phyloP scores from a whole-genome alignment of 2,329 filamentous ascomycete species.

The Colletotrichum higginsianum region DNA sequence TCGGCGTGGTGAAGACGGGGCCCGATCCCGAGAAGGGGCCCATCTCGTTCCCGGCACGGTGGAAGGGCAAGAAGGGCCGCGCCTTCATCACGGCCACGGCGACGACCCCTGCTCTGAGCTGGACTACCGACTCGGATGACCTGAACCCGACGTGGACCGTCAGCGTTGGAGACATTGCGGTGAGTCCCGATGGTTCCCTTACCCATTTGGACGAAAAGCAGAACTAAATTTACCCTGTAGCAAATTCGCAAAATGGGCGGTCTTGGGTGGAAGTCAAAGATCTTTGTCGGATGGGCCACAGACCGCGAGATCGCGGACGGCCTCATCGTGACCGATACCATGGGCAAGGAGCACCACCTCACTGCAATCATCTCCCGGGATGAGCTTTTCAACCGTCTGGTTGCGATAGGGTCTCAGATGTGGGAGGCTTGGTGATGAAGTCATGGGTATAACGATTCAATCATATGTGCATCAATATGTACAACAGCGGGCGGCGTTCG shows the following conservation, averaged over 20 bases:
- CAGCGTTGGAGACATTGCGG: slow-evolving; percentile 76
- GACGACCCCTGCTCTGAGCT: slow-evolving; percentile 78
- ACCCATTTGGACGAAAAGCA: rapidly evolving
- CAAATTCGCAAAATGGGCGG: slow-evolving; percentile 87
- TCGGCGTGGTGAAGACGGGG: slow-evolving; percentile 73
- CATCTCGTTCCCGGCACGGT: slow-evolving; percentile 82
- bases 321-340: slow-evolving; percentile 74
- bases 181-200: neutral
- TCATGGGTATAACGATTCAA: neutral
- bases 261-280: slow-evolving; percentile 86
- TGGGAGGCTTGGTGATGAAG: slow-evolving; percentile 79
- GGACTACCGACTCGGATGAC: slow-evolving; percentile 69
- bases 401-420: slow-evolving; percentile 85
- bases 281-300: slow-evolving; percentile 86
- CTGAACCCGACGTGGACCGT: slow-evolving; percentile 78
- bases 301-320: slow-evolving; percentile 83
- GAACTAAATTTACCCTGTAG: neutral
- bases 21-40: slow-evolving; percentile 72
- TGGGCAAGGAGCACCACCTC: slow-evolving; percentile 70
- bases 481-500: neutral
- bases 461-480: neutral
- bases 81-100: slow-evolving; percentile 78
- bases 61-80: slow-evolving; percentile 79
- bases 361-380: slow-evolving; percentile 82
- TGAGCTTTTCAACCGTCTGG: slow-evolving; percentile 84